Evolutionary conservation across 2,329 filamentous ascomycete species (phyloP), one percentile per base, ranked within the genome.

Genomic region (Aotearoamyces nothofagi): DNA sequence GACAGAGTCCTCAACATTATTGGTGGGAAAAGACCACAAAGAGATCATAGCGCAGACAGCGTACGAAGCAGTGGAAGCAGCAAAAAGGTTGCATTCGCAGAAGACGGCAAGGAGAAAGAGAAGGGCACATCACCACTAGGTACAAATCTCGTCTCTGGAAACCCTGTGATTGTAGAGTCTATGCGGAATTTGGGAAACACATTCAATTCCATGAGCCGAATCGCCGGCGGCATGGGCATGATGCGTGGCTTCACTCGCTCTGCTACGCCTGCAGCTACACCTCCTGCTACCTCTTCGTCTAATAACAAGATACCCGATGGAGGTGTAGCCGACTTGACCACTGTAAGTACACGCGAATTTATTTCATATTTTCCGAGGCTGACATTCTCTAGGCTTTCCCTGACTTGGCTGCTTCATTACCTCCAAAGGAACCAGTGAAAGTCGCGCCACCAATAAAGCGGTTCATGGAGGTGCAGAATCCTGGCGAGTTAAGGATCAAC

Each of bases 21-120:
- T 23, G 72, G 69, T 17, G 80, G 80, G 4, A 68, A 65, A 34
- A 35, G 15, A 17, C 42, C 12, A 42, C 46, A 22, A 30, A 69
- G 83, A 22, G 84, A 93, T 33, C 69, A 71, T 39, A 92, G 80
- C 45, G 66, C 67, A 5, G 84, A 93, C 44, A 92, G 81, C 43
- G 56, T 61, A 9, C 61, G 66, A 30, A 83, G 77, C 39, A 66
- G 58, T 3, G 63, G 65, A 76, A 35, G 44, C 27, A 69, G 61
- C 16, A 75, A 66, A 40, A 72, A 65, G 33, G 63, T 68, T 5
- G 50, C 60, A 2, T 69, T 71, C 36, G 53, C 53, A 5, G 61
- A 46, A 20, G 44, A 47, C 20, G 33, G 32, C 17, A 30, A 55
- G 42, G 52, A 63, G 36, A 54, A 55, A 42, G 51, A 62, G 36